Evolutionary conservation across 768 basidiomycete species (phyloP).

Genomic region (Cystoderma amianthinum): DNA sequence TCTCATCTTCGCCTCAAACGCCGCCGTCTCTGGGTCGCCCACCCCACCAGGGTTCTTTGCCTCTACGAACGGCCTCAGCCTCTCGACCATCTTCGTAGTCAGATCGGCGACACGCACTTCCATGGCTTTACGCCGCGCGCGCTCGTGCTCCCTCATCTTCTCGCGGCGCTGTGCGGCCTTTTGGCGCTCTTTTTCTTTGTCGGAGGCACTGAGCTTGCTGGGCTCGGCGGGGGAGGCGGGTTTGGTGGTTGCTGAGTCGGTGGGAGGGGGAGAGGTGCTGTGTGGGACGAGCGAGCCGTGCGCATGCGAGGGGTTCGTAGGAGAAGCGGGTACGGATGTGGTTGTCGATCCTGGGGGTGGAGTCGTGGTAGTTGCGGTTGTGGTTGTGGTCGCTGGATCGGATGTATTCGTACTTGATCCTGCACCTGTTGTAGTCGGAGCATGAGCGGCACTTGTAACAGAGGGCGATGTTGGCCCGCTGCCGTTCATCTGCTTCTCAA

Average conservation of each 20-base stretch:
- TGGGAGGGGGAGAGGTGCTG: not conserved
- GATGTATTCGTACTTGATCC: not conserved
- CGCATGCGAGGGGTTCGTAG: not conserved
- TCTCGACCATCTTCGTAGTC: slow-evolving; percentile 73
- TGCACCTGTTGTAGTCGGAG: too few species aligned
- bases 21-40: slow-evolving; percentile 76
- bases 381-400: not conserved
- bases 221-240: not conserved
- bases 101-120: slow-evolving; percentile 70
- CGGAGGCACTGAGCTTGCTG: slow-evolving; percentile 4
- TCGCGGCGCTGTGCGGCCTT: slow-evolving; percentile 79
- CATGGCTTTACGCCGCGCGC: slow-evolving; percentile 73
- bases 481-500: slow-evolving; percentile 65
- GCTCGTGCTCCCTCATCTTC: slow-evolving; percentile 78
- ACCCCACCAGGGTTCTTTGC: slow-evolving; percentile 76
- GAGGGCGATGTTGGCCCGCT: slow-evolving; percentile 4
- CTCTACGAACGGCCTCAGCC: slow-evolving; percentile 86
- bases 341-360: not conserved
- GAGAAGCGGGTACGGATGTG: not conserved
- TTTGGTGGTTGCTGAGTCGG: not conserved
- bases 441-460: slow-evolving; percentile 7
- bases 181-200: slow-evolving; percentile 41
- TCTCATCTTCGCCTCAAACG: slow-evolving; percentile 71
- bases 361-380: not conserved
- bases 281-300: not conserved